These are phyloP conservation scores for Hyphopichia pseudoburtonii DNA, from an alignment of 1,139 yeast species.

Conservation along the genomic window DNA sequence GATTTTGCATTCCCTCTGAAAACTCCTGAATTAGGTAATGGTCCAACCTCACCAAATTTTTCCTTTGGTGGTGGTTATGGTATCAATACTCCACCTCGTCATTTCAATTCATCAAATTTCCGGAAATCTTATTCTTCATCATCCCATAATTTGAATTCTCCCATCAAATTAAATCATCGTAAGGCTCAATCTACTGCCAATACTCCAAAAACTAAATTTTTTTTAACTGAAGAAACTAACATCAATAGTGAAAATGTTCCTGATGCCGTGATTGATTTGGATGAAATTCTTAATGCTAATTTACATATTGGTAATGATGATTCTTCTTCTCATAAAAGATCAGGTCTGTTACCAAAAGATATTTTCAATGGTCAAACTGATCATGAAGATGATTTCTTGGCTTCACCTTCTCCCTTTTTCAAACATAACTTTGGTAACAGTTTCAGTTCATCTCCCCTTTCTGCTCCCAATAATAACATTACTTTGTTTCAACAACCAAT, in stretches of 20 bases:
- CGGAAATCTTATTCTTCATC: slow-evolving; percentile 1
- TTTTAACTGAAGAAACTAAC: slow-evolving; percentile 34
- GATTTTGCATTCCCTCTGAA: slow-evolving; percentile 30
- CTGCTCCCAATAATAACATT: slow-evolving; percentile 16
- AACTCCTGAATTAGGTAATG: slow-evolving; percentile 15
- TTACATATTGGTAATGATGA: slow-evolving; percentile 25
- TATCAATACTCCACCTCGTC: slow-evolving; percentile 20
- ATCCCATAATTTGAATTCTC: slow-evolving; percentile 28
- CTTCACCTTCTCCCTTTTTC: slow-evolving; percentile 29
- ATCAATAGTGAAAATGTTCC: slow-evolving; percentile 45
- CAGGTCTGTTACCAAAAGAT: slow-evolving; percentile 50
- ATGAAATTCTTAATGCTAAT: slow-evolving; percentile 52
- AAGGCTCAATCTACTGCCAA: slow-evolving; percentile 17
- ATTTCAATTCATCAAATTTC: slow-evolving; percentile 9
- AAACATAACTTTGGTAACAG: slow-evolving; percentile 17
- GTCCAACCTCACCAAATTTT: too few species aligned
- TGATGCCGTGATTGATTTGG: slow-evolving; percentile 63
- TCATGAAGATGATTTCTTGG: slow-evolving; percentile 32
- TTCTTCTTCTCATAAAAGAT: slow-evolving; percentile 34
- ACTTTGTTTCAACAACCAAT: slow-evolving; percentile 34
- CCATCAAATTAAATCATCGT: slow-evolving; percentile 29
- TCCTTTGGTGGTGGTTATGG: too few species aligned
- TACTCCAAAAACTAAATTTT: slow-evolving; percentile 25
- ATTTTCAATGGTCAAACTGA: slow-evolving; percentile 25
- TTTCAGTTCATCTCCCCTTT: slow-evolving; percentile 25